phyloP scores from a whole-genome alignment of 257 asterid species.

The Ballota nigra region DNA sequence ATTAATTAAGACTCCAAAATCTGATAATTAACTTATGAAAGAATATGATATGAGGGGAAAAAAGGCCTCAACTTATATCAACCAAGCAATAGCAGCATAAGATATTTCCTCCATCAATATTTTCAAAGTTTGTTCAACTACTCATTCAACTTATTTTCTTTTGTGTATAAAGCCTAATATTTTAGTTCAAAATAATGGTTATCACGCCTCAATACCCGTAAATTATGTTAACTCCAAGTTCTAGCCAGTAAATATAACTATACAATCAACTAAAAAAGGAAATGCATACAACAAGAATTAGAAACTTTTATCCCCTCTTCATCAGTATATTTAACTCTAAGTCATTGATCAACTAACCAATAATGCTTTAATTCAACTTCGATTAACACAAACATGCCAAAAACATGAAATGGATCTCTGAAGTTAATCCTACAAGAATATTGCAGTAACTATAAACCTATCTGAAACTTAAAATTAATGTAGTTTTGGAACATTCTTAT shows the following conservation, averaged over 20 bases:
- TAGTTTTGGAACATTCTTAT: not conserved
- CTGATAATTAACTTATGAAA: no score
- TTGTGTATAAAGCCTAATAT: not conserved
- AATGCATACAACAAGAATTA: not conserved
- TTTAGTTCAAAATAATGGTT: not conserved
- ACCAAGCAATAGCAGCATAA: no score
- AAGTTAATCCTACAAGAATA: not conserved
- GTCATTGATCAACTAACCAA: not conserved
- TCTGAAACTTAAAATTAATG: not conserved
- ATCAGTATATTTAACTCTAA: not conserved
- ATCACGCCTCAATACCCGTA: no score
- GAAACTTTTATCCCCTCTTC: not conserved
- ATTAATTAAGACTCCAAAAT: no score
- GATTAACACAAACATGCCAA: not conserved
- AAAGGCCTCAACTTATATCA: no score
- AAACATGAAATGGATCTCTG: constrained; percentile 4
- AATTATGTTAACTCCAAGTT: no score
- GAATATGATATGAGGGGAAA: no score
- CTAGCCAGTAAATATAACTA: no score
- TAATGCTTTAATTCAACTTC: not conserved
- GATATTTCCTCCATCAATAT: no score
- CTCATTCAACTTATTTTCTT: not conserved
- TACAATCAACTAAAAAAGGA: no score
- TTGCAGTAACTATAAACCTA: not conserved
- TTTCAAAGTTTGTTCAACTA: no score